Base-by-base conservation (phyloP, 169 alveolate genomes). In the Plasmodium vinckei region DNA sequence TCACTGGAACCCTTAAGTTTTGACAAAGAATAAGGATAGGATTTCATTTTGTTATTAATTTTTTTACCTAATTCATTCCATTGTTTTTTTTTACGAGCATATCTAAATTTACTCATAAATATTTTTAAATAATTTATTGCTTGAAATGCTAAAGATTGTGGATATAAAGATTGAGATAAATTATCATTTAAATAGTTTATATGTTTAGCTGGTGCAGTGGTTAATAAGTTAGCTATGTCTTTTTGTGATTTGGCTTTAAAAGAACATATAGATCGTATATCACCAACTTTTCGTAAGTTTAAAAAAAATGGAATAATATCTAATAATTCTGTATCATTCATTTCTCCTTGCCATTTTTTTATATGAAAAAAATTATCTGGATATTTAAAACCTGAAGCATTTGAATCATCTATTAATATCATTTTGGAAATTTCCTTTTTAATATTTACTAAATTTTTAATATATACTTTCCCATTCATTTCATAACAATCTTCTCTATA, bases 301-400 rank as follows among this genome's bases (percentile, higher is more conserved):
- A 86, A 72, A 84, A 94, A 91, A 25, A 94, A 91, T 39, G 96
- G 96, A 61, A 94, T 91, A n/a, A 92, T 87, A 27, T 92, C 94
- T 65, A 92, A 72, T 64, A 94, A 91, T 57, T 93, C 96, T 5
- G 93, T 93, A 72, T 94, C 96, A 39, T 79, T 53, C 15, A 33
- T 71, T 57, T 73, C 93, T 1, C 96, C 96, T 56, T 61, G 92
- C 96, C 96, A 94, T 77, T 92, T 93, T 72, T 92, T 93, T 0
- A 94, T 94, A 10, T 92, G 94, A 17, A 94, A 54, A 44, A 46
- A 64, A 86, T 94, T 94, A 7, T 94, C 87, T 60, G 96, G 92
- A 21, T 89, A 87, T 70, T 57, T 57, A 17, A 63, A 49, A 73
- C 92, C 91, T 13, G 94, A 93, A 27, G 56, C 13, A 63, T 69